phyloP scores from a whole-genome alignment of 169 alveolate species.

The Amoebophrya sp. region DNA sequence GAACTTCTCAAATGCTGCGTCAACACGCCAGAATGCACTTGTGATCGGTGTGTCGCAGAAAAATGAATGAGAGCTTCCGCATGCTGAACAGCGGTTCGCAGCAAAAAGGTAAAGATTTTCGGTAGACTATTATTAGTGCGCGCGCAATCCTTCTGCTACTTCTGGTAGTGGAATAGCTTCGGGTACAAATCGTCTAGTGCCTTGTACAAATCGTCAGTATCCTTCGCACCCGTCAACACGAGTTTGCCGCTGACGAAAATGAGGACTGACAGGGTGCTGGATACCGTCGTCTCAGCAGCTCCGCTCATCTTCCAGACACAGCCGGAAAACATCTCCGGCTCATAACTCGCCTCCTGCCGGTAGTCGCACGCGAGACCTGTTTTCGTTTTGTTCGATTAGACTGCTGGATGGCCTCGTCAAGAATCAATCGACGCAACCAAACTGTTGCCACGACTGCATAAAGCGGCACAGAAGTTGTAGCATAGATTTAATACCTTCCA shows the following conservation, averaged over 20 bases:
- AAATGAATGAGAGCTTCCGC: too few species aligned
- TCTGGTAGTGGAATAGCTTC: constrained; percentile 23
- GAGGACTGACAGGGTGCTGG: constrained; percentile 39
- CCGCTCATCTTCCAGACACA: not conserved
- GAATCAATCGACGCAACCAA: not conserved
- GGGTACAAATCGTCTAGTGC: constrained; percentile 32
- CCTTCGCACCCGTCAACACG: constrained; percentile 94
- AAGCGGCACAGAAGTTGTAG: not conserved
- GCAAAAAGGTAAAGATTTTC: too few species aligned
- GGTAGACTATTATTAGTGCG: too few species aligned
- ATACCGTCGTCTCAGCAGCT: not conserved
- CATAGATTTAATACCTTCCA: constrained; percentile 58
- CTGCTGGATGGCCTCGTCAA: not conserved
- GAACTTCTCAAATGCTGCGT: too few species aligned
- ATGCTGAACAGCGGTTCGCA: too few species aligned
- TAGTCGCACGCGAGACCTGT: constrained; percentile 67
- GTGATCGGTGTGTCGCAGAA: too few species aligned
- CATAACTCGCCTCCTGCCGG: constrained; percentile 78
- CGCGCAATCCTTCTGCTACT: too few species aligned
- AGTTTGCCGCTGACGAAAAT: constrained; percentile 97
- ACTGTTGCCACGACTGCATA: too few species aligned
- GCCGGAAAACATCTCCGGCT: constrained; percentile 98
- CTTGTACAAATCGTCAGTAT: constrained; percentile 11
- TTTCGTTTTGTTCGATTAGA: not conserved
- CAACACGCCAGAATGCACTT: too few species aligned